A percentile compares a stretch with the other conserved stretches of the same genome.
phyloP scores from a whole-genome alignment of 495 filamentous ascomycete species.

The Cudoniella acicularis region DNA sequence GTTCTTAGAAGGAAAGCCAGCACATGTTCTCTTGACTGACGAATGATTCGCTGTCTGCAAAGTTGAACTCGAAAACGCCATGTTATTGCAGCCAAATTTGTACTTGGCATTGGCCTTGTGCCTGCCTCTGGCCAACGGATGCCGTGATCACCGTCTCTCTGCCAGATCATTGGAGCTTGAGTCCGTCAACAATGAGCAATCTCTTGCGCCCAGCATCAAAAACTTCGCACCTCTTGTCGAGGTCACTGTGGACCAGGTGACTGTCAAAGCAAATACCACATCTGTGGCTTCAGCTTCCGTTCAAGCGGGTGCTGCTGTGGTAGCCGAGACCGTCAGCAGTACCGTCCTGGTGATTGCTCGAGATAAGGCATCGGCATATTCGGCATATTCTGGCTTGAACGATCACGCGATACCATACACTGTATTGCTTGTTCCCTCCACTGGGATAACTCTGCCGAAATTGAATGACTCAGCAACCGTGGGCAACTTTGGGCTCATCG shows the following conservation, averaged over 20 bases:
- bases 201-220: not conserved
- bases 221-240: not conserved
- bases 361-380: conserved; percentile 40
- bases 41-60: not conserved
- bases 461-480: conserved; percentile 40
- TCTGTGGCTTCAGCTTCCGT: not conserved
- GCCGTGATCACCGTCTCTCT: not conserved
- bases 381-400: conserved; percentile 51
- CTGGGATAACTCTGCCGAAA: conserved; percentile 44
- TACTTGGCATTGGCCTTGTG: conserved; percentile 7
- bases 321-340: conserved; percentile 22
- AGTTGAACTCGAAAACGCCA: too few species aligned
- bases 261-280: conserved; percentile 8
- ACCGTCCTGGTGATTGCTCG: conserved; percentile 57
- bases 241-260: not conserved
- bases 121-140: not conserved
- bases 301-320: not conserved
- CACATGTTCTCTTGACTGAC: not conserved
- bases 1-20: not conserved
- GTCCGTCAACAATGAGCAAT: conserved; percentile 2
- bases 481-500: conserved; percentile 57
- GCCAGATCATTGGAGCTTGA: not conserved
- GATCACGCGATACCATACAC: conserved; percentile 60
- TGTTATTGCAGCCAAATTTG: not conserved
- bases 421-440: conserved; percentile 48